Base-by-base conservation (phyloP, 176 grass and related monocot species). In the Otatea glauca region DNA sequence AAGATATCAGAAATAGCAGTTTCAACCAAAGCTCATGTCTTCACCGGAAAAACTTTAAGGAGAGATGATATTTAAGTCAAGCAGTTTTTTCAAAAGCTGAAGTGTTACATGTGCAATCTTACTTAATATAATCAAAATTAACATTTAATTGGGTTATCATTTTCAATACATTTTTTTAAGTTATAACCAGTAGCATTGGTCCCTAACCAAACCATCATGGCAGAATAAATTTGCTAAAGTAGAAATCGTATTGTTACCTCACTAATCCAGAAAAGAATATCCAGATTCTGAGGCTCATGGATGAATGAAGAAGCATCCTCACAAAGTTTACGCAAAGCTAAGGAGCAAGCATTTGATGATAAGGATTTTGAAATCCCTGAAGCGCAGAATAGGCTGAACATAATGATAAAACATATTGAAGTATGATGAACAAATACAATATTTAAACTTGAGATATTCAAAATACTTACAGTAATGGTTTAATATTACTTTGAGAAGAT, bases 201-300 rank as follows among this genome's bases (percentile, higher is more conserved):
- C 68, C 55, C 55, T 15, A 23, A 72, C 66, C 27, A 81, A 32
- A 85, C 81, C 25, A 71, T 71, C 44, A 70, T 65, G 56, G 24
- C 42, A 77, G 67, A 78, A 50, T 44, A 29, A 68, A 83, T 67
- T 74, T 77, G 10, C 66, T 75, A 47, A 62, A 25, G 47, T 39
- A 76, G 9, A 86, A 65, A 6, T 24, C 0, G 59, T 59, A 76
- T 23, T 65, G 58, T 90, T 92, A 98, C 96, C 93, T 98, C 91
- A 63, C 88, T 81, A 80, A 98, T 92, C 96, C 92, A 98, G 77
- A 95, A 91, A 90, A 98, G 91, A 79, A 98, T 92, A 72, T 98
- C 91, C 49, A 95, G 88, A 88, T 95, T 95, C 10, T 90, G 83
- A 64, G 89, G 89, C 47, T 98, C 91, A 16, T 92, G 89, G 23